Evolutionary conservation across 176 grass and related monocot species (phyloP).

Genomic region (Avena eriantha): DNA sequence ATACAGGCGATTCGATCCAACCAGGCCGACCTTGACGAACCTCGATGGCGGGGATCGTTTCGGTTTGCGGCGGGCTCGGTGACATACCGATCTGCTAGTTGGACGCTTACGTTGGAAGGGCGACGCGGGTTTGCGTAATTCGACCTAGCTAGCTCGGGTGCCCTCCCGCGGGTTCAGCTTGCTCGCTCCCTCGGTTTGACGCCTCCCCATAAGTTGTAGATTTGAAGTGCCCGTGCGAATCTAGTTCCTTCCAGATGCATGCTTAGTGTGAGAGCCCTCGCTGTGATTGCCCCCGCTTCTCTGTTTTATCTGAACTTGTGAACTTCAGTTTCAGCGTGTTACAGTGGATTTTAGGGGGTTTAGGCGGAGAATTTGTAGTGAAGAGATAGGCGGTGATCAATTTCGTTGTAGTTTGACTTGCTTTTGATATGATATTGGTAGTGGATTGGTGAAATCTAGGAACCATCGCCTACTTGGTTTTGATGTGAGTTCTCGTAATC

Average conservation of each 20-base stretch:
- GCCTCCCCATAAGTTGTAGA: neutral
- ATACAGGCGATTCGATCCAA: constrained; percentile 36
- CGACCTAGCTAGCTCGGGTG: constrained; percentile 34
- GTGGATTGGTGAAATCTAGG: neutral
- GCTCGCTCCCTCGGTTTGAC: neutral
- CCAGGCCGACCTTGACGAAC: neutral
- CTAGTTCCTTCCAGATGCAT: neutral
- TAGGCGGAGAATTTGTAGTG: constrained; percentile 10
- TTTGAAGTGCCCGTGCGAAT: neutral
- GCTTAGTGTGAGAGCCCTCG: neutral
- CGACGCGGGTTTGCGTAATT: neutral
- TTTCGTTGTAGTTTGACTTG: neutral
- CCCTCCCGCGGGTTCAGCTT: neutral
- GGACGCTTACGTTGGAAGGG: neutral
- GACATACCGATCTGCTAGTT: neutral
- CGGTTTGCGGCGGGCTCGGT: too few species aligned
- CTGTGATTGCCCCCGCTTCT: neutral
- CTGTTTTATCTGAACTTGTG: neutral
- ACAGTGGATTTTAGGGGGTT: constrained; percentile 9
- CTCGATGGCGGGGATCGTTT: neutral
- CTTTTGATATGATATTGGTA: neutral
- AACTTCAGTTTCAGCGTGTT: neutral
- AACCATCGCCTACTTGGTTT: neutral
- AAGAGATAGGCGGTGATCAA: neutral
- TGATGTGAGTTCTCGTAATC: neutral